Percentiles rank a stretch among this genome's conserved stretches.
These are phyloP conservation scores for Nakazawaea peltata DNA, from an alignment of 805 yeast genomes.

Conservation along the genomic window DNA sequence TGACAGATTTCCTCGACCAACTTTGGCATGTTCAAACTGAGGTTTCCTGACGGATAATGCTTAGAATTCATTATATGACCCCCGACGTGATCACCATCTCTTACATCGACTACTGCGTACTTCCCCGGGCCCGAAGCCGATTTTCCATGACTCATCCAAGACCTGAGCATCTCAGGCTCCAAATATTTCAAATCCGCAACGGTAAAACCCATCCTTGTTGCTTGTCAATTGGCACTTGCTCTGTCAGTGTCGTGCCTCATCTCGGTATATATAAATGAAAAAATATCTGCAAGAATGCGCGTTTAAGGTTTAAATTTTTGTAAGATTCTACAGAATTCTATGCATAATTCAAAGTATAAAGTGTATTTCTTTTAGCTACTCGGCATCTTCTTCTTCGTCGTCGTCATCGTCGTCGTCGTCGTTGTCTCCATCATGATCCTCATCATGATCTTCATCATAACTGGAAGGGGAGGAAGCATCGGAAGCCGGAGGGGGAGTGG, in stretches of 20 bases:
- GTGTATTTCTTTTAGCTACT: too few species aligned
- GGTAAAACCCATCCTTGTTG: conserved; percentile 5
- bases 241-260: too few species aligned
- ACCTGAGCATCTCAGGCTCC: conserved; percentile 33
- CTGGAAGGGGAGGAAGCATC: not conserved
- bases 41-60: conserved; percentile 45
- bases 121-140: conserved; percentile 29
- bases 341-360: too few species aligned
- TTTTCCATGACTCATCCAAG: conserved; percentile 35
- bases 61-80: conserved; percentile 55
- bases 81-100: conserved; percentile 78
- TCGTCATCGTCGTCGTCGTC: not conserved
- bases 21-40: conserved; percentile 30
- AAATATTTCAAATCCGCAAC: conserved; percentile 38
- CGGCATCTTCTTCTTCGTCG: conserved; percentile 2
- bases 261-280: too few species aligned
- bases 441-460: conserved; percentile 6
- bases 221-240: too few species aligned
- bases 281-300: too few species aligned
- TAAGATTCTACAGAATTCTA: too few species aligned
- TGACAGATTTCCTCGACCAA: conserved; percentile 27
- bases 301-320: too few species aligned
- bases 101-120: conserved; percentile 67
- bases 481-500: too few species aligned
- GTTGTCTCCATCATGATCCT: not conserved